Base-by-base conservation (phyloP, 768 basidiomycete species). In the Leccinum rimulosum region DNA sequence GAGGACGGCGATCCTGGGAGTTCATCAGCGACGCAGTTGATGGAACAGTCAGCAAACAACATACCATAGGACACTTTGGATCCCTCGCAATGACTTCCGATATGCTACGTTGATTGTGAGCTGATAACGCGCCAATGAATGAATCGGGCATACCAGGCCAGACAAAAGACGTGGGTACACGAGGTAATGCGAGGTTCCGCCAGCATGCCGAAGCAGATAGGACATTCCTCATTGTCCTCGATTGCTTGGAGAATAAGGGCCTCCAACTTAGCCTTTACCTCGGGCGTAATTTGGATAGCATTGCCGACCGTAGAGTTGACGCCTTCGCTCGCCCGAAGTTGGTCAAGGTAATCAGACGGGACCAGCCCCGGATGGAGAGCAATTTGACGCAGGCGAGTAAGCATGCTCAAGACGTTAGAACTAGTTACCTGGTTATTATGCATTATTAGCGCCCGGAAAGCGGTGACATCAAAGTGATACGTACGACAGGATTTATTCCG, bases 331-430 rank as follows among this genome's bases (percentile, higher is more conserved):
- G 52, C 48, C 36, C 75, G 75, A 49, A 93, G 78, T 60, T 88
- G 79, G 45, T 89, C 84, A 11, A 92, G 69, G 66, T 93, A 95
- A 60, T 84, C 79, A 8, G 75, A 61, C 4, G 93, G 93, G 52
- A 93, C 75, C 27, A 95, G 78, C 2, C 83, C 84, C 0, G 92
- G 89, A 66, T 95, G 91, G 27, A 93, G 81, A 17, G 82, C 88
- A 19, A 94, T 75, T 72, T 95, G 93, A 31, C 93, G 84, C 70
- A 95, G 77, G 17, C 93, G 88, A 8, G 91, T 93, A n/a, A 94
- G 81, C 81, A 94, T 85, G 61, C 88, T 87, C 38, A 93, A 72
- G 14, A 91, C 84, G 64, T 88, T 87, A 2, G 84, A 83, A 2
- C 84, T 83, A 58, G 86, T 83, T 1, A 84, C 79, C 88, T 91